Percentiles rank a stretch among this genome's conserved stretches.
Evolutionary conservation across 2,329 filamentous ascomycete species (phyloP).

Genomic region (Endothia cerciana): DNA sequence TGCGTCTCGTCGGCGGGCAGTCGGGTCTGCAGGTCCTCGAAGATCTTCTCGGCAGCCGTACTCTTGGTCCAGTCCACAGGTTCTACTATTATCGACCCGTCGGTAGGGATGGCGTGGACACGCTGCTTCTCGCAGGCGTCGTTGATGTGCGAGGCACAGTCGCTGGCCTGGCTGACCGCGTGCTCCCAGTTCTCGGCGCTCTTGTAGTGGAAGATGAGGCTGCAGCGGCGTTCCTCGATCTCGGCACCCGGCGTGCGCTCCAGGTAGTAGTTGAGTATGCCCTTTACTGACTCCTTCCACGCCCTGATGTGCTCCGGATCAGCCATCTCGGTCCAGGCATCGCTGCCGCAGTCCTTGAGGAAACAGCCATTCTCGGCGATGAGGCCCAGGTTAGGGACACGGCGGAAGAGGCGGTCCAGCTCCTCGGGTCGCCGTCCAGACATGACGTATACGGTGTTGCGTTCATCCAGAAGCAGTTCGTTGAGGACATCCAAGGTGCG

Average conservation of each 20-base stretch:
- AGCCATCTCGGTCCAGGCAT: constrained; percentile 78
- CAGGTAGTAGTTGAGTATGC: constrained; percentile 85
- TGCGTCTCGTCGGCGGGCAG: constrained; percentile 40
- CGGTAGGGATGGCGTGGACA: constrained; percentile 81
- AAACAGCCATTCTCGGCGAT: constrained; percentile 97
- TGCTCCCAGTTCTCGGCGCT: constrained; percentile 76
- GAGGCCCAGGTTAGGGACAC: constrained; percentile 80
- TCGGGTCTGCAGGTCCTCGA: constrained; percentile 57
- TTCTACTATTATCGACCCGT: constrained; percentile 82
- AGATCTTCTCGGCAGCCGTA: constrained; percentile 77
- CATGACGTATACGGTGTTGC: constrained; percentile 92
- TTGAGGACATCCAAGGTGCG: constrained; percentile 82
- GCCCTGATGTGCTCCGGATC: constrained; percentile 69
- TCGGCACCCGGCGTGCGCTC: constrained; percentile 87
- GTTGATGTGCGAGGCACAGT: constrained; percentile 94
- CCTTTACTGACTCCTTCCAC: constrained; percentile 84
- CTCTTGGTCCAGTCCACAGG: constrained; percentile 86
- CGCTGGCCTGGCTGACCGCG: constrained; percentile 79
- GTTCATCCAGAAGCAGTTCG: constrained; percentile 77
- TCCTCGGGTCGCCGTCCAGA: constrained; percentile 86
- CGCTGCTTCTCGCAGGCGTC: constrained; percentile 84
- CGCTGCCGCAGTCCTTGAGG: constrained; percentile 70
- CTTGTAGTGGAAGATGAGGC: constrained; percentile 88
- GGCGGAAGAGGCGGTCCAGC: constrained; percentile 82
- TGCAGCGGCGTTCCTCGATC: constrained; percentile 91